These are phyloP conservation scores for Entomophthora muscae DNA, from an alignment of 371 early-diverging fungal species.

Conservation along the genomic window DNA sequence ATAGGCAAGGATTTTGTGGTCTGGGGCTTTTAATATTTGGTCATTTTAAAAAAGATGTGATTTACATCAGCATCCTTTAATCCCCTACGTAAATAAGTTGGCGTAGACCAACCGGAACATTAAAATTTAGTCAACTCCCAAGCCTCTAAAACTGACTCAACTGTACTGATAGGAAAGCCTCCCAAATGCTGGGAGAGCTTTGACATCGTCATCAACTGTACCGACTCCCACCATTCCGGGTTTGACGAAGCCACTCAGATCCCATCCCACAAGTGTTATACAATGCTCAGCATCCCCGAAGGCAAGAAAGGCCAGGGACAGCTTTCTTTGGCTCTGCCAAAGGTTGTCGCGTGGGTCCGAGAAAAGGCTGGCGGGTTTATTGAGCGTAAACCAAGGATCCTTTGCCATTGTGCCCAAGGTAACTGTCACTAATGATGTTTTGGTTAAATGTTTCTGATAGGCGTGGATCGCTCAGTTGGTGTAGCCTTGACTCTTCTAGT, in stretches of 20 bases:
- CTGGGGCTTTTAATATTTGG: too few species aligned
- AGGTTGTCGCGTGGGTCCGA: not conserved
- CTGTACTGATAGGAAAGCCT: not conserved
- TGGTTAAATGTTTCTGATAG: too few species aligned
- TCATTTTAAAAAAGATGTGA: too few species aligned
- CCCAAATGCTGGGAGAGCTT: not conserved
- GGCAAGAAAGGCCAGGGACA: not conserved
- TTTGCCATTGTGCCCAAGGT: not conserved
- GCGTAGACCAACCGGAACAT: too few species aligned
- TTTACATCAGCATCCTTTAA: too few species aligned
- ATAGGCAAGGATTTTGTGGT: too few species aligned
- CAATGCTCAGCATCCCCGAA: not conserved
- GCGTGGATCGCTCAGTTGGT: not conserved
- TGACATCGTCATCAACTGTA: not conserved
- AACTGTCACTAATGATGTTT: not conserved
- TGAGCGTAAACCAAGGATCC: not conserved
- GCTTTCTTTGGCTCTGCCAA: not conserved
- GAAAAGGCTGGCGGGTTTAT: not conserved
- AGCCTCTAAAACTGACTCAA: too few species aligned
- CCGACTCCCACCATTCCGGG: not conserved
- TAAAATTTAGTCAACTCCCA: too few species aligned
- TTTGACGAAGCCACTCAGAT: not conserved
- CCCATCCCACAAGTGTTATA: not conserved
- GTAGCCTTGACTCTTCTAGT: not conserved
- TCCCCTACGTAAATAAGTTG: too few species aligned